These are phyloP conservation scores for Kodamaea hsintzibuensis DNA, from an alignment of 805 yeast species.

Conservation along the genomic window DNA sequence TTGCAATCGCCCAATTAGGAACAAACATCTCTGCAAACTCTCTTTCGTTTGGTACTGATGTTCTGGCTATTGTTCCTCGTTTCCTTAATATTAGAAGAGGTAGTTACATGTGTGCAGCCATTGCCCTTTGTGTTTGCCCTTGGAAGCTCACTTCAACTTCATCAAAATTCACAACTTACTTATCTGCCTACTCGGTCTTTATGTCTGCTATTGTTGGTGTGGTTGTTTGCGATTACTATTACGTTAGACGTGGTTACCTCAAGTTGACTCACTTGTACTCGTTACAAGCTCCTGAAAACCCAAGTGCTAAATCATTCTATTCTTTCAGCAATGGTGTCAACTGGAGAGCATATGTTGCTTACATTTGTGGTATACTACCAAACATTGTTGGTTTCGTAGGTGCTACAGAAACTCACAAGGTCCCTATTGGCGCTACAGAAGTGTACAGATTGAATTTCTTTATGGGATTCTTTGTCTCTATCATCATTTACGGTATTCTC, in stretches of 20 bases:
- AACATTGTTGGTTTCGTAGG: conserved; percentile 89
- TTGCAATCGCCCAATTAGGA: conserved; percentile 76
- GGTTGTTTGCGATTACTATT: conserved; percentile 64
- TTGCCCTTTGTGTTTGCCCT: conserved; percentile 75
- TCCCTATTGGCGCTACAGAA: conserved; percentile 78
- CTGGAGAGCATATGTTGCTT: conserved; percentile 85
- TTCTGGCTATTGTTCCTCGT: conserved; percentile 64
- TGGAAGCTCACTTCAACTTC: conserved; percentile 77
- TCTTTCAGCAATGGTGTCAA: conserved; percentile 69
- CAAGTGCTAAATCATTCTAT: conserved; percentile 43
- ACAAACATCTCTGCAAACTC: conserved; percentile 76
- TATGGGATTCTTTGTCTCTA: conserved; percentile 67
- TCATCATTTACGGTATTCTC: conserved; percentile 53
- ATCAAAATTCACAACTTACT: conserved; percentile 73
- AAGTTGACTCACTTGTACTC: conserved; percentile 65
- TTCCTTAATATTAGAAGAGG: conserved; percentile 78
- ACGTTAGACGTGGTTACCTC: conserved; percentile 70
- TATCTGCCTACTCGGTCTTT: conserved; percentile 81
- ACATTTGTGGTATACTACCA: conserved; percentile 76
- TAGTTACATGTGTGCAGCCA: conserved; percentile 69
- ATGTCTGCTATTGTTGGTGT: conserved; percentile 83
- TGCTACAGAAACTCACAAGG: conserved; percentile 64
- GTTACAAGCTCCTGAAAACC: conserved; percentile 35
- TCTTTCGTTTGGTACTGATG: conserved; percentile 71
- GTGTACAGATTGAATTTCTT: conserved; percentile 76